A percentile compares a stretch with the other conserved stretches of the same genome.
These are phyloP conservation scores for Alternaria incomplexa DNA, from an alignment of 2,329 filamentous ascomycete genomes.

Conservation along the genomic window DNA sequence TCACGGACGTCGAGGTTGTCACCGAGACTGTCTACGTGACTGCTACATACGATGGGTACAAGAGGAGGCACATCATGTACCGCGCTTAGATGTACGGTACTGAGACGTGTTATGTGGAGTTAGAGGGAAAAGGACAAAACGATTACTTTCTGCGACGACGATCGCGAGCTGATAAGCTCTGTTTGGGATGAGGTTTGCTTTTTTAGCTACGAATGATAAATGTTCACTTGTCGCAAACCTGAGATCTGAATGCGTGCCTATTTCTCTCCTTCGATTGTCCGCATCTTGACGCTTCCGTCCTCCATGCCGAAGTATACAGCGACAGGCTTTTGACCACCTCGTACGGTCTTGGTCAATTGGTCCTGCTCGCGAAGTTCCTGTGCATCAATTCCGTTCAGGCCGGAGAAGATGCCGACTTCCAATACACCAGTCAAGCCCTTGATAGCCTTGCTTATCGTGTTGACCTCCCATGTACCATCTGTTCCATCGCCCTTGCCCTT, in stretches of 20 bases:
- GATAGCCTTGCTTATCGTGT: conserved; percentile 73
- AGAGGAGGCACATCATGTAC: conserved; percentile 2
- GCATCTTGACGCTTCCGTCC: conserved; percentile 56
- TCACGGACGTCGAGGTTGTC: conserved; percentile 28
- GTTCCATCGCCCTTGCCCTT: conserved; percentile 59
- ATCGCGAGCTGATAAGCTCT: conserved; percentile 21
- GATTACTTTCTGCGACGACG: conserved; percentile 17
- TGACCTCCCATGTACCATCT: conserved; percentile 80
- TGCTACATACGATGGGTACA: conserved; percentile 19
- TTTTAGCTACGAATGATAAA: conserved; percentile 7
- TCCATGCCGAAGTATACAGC: conserved; percentile 95
- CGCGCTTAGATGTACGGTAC: conserved; percentile 1
- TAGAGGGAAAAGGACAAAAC: neutral
- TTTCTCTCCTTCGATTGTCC: conserved; percentile 36
- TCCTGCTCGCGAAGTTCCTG: conserved; percentile 52
- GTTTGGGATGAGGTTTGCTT: conserved; percentile 8
- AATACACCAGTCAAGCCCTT: conserved; percentile 85
- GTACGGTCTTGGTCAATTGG: conserved; percentile 49
- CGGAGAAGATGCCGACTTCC: conserved; percentile 90
- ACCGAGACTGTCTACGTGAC: conserved; percentile 38
- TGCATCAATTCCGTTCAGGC: conserved; percentile 75
- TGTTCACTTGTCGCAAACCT: neutral
- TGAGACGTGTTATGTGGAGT: neutral
- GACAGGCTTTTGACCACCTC: conserved; percentile 80
- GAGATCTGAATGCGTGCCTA: neutral